Percentiles rank a stretch among this genome's conserved stretches.
These are phyloP conservation scores for Chrysosporium queenslandicum DNA, from an alignment of 2,329 filamentous ascomycete genomes.

Conservation along the genomic window DNA sequence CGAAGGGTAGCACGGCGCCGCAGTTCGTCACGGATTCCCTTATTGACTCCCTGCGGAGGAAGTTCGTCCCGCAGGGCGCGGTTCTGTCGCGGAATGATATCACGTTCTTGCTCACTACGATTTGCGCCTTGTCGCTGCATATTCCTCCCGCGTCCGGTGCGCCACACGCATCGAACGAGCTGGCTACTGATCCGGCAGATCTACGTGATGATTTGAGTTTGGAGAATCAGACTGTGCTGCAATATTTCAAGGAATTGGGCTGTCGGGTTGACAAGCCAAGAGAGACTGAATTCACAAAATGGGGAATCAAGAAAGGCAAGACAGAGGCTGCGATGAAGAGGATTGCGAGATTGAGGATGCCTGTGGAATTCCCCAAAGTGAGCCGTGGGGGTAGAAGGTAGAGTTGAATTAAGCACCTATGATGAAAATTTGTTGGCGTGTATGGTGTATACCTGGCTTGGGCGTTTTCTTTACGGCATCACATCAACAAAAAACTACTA, in stretches of 20 bases:
- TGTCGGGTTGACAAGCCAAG: conserved; percentile 35
- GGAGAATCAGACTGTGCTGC: conserved; percentile 27
- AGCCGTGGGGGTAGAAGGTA: conserved; percentile 29
- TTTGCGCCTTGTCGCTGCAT: conserved; percentile 39
- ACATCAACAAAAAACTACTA: neutral
- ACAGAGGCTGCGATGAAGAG: conserved; percentile 44
- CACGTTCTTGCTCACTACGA: conserved; percentile 37
- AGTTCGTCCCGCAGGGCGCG: conserved; percentile 33
- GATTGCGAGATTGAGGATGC: conserved; percentile 63
- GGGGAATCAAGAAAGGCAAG: conserved; percentile 48
- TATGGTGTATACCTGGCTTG: too few relatives aligned
- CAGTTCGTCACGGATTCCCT: conserved; percentile 30
- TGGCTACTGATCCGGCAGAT: conserved; percentile 38
- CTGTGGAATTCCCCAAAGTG: conserved; percentile 69
- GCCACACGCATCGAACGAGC: conserved; percentile 31
- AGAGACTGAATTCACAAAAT: conserved; percentile 35
- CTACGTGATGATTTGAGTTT: conserved; percentile 37
- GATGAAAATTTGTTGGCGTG: too few relatives aligned
- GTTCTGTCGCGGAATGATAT: conserved; percentile 32
- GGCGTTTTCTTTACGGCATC: neutral
- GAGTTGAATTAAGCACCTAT: too few relatives aligned
- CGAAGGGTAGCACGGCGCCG: conserved; percentile 12
- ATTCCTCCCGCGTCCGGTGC: conserved; percentile 35
- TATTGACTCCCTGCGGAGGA: conserved; percentile 33
- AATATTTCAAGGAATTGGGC: conserved; percentile 40